Conservation (phyloP, 257 asterid species). For the Solanum pinnatisectum region DNA sequence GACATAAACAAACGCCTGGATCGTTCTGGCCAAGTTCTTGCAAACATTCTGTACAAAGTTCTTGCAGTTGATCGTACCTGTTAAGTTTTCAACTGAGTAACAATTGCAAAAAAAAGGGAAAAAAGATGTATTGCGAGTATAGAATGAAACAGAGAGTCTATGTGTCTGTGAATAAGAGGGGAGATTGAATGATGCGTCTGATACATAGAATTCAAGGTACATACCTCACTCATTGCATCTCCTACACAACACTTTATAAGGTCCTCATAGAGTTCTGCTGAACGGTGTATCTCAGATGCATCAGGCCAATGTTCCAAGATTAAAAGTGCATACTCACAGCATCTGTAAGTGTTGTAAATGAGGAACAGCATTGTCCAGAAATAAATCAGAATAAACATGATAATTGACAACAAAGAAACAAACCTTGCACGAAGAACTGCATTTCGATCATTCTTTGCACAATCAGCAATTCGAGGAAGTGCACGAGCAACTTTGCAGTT, state of each 20-base stretch:
- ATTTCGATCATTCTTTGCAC: slow-evolving; percentile 88
- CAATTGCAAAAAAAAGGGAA: neutral
- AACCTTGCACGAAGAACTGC: slow-evolving; percentile 98
- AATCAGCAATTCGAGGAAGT: slow-evolving; percentile 83
- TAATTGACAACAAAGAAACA: neutral
- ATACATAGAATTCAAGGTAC: neutral
- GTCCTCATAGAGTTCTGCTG: slow-evolving; percentile 92
- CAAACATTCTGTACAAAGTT: slow-evolving; percentile 88
- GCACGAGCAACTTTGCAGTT: slow-evolving; percentile 94
- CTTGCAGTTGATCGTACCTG: slow-evolving; percentile 98
- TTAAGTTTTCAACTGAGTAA: slow-evolving; percentile 2
- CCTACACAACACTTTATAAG: slow-evolving; percentile 88
- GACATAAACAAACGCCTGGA: slow-evolving; percentile 79
- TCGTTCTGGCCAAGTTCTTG: slow-evolving; percentile 99
- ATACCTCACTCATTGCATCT: slow-evolving; percentile 99
- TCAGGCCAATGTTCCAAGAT: slow-evolving; percentile 98
- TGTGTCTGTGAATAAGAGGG: neutral
- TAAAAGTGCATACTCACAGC: slow-evolving; percentile 95
- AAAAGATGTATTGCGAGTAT: neutral
- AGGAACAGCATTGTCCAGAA: slow-evolving; percentile 3
- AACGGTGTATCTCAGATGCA: slow-evolving; percentile 95
- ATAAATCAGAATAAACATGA: neutral
- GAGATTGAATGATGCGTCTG: neutral
- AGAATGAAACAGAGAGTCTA: neutral
- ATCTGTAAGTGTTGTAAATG: slow-evolving; percentile 35